Conservation (phyloP, 108 stramenopile genomes). For the Skeletonema potamos region DNA sequence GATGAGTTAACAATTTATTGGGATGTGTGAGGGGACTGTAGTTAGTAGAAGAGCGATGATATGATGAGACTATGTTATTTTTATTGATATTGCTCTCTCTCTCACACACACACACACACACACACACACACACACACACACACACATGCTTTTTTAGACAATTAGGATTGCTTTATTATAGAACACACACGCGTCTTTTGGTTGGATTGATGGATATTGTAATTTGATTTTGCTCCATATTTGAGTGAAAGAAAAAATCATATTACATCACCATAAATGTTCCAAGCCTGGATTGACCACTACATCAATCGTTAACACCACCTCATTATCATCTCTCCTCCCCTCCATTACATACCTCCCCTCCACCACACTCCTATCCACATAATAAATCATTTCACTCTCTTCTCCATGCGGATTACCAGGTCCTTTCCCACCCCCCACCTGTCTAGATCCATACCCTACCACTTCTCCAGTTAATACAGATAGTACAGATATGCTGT, state of each 20-base stretch:
- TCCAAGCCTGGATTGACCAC: conserved; percentile 68
- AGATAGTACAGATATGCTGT: background rate
- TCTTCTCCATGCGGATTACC: conserved; percentile 88
- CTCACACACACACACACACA: no score
- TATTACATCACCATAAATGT: conserved; percentile 53
- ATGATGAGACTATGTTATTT: background rate
- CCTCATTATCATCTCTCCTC: background rate
- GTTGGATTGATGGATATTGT: no score
- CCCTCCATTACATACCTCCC: conserved; percentile 5
- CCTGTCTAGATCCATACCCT: conserved; percentile 71
- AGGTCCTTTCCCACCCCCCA: conserved; percentile 68
- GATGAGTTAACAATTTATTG: conserved; percentile 29
- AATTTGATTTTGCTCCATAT: no score
- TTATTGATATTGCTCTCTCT: no score
- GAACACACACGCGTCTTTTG: no score
- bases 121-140: no score
- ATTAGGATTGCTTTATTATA: no score
- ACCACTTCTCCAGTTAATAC: conserved; percentile 25
- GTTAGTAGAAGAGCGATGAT: background rate
- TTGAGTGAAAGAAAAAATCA: no score
- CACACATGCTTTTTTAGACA: no score
- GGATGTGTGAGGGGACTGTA: conserved; percentile 20
- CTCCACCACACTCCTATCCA: conserved; percentile 56
- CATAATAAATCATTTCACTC: conserved; percentile 79
- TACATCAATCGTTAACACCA: conserved; percentile 28